phyloP scores from a whole-genome alignment of 306 rosid genomes.

The Vigna mungo region DNA sequence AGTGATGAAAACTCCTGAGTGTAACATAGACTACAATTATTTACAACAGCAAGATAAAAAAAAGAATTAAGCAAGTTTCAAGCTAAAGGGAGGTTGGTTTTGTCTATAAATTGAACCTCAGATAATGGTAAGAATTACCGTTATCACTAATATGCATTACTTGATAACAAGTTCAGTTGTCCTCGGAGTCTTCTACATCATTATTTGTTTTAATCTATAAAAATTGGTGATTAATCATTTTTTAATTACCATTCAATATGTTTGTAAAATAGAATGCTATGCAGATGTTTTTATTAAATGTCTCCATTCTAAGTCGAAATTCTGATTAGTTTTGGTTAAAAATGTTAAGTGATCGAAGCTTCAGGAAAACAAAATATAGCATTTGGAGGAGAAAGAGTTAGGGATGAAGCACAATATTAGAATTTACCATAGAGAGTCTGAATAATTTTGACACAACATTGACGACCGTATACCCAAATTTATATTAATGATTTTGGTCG shows the following conservation, averaged over 20 bases:
- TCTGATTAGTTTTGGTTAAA: neutral
- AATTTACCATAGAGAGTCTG: conserved; percentile 26
- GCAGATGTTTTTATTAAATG: conserved; percentile 20
- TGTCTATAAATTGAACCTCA: too few species aligned
- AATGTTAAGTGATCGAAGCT: neutral
- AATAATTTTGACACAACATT: conserved; percentile 20
- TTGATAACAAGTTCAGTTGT: conserved; percentile 17
- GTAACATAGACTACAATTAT: too few species aligned
- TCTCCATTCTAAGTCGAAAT: conserved; percentile 12
- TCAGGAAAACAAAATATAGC: neutral
- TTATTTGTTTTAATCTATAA: neutral
- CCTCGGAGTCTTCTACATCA: neutral
- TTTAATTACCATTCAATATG: neutral
- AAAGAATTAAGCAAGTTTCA: too few species aligned
- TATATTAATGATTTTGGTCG: neutral
- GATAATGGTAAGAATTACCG: too few species aligned
- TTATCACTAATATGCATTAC: neutral
- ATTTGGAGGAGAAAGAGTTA: conserved; percentile 5
- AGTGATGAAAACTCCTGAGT: too few species aligned
- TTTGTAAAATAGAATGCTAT: conserved; percentile 17
- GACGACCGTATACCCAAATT: neutral
- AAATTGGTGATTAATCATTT: conserved; percentile 16
- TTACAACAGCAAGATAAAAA: too few species aligned
- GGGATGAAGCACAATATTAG: neutral
- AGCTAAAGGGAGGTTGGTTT: too few species aligned